Evolutionary conservation across 805 yeast genomes (phyloP), one percentile per base, ranked within the genome.

Genomic region (Kluyveromyces aestuarii): DNA sequence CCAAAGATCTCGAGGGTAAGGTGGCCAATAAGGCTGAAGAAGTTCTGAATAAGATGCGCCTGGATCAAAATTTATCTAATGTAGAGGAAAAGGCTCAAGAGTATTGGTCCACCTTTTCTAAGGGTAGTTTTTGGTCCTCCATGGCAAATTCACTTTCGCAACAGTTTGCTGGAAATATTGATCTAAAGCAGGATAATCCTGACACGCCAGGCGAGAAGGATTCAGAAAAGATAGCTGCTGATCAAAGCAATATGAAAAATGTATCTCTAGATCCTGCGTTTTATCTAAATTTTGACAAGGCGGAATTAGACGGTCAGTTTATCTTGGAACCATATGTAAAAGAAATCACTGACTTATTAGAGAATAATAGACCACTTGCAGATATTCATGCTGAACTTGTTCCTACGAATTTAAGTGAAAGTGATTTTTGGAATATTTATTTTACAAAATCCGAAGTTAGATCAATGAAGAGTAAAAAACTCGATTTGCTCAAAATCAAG

Each of bases 361-460:
- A 69, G 17, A 60, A 68, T 46, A 74, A 79, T 54, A 72, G 77
- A 5, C 75, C 79, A 21, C 73, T 88, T 51, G 67, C 71, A 25
- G 67, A 67, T 33, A 64, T 85, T 38, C 79, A 80, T 79, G 76
- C 79, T 48, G 67, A 69, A 27, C 61, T 88, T 8, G 95, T 89
- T 1, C 95, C 96, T 0, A 76, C 73, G 8, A 63, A 75, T 55
- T 65, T 82, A 37, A 58, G 77, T 3, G 84, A 81, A 56, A 69
- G 74, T 25, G 70, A 71, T 43, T 90, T 90, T 64, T 90, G 97
- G 97, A 68, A 71, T 41, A 73, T 81, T 35, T 89, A 87, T 66
- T 84, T 79, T 65, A 71, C 68, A 47, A 70, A 75, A 58, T 77
- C 75, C 49, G 62, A 67, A 11, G 77, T 87, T 18, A 72, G 76